Percentiles rank a stretch among this genome's conserved stretches.
These are phyloP conservation scores for Leccinum boreale DNA, from an alignment of 768 basidiomycete species.

Conservation along the genomic window DNA sequence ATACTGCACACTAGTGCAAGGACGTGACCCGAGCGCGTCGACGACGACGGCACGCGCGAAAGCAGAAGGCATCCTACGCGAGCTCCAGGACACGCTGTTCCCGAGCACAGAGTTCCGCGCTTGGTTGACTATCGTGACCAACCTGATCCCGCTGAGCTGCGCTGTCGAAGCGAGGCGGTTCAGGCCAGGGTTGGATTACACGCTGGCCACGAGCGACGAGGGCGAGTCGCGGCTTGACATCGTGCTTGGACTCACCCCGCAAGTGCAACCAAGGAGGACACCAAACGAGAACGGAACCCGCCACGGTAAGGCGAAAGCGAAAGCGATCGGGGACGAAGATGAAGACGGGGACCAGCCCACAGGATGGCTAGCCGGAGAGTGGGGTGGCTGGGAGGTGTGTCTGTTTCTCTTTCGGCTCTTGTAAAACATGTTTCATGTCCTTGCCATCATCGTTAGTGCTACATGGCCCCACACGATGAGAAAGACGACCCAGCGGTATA, in stretches of 20 bases:
- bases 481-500: slow-evolving; percentile 96
- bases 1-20: slow-evolving; percentile 61
- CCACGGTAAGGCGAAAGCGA: slow-evolving; percentile 31
- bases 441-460: slow-evolving; percentile 52
- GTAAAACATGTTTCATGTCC: background rate
- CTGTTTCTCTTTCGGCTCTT: background rate
- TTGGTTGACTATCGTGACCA: slow-evolving; percentile 78
- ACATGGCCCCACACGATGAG: slow-evolving; percentile 92
- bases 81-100: slow-evolving; percentile 75
- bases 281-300: slow-evolving; percentile 2
- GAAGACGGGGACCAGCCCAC: slow-evolving; percentile 29
- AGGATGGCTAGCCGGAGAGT: slow-evolving; percentile 71
- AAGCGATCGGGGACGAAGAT: slow-evolving; percentile 16
- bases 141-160: slow-evolving; percentile 68
- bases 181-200: slow-evolving; percentile 91
- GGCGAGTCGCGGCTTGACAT: slow-evolving; percentile 82
- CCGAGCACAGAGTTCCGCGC: slow-evolving; percentile 80
- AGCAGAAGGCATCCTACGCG: slow-evolving; percentile 23
- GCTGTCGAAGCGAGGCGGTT: slow-evolving; percentile 83
- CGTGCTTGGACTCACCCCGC: slow-evolving; percentile 82
- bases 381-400: slow-evolving; percentile 93
- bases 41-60: slow-evolving; percentile 11
- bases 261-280: slow-evolving; percentile 31
- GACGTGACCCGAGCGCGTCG: background rate
- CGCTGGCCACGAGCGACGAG: slow-evolving; percentile 84